phyloP scores from a whole-genome alignment of 1,284 basidiomycete species.

The Ustilago lituana region DNA sequence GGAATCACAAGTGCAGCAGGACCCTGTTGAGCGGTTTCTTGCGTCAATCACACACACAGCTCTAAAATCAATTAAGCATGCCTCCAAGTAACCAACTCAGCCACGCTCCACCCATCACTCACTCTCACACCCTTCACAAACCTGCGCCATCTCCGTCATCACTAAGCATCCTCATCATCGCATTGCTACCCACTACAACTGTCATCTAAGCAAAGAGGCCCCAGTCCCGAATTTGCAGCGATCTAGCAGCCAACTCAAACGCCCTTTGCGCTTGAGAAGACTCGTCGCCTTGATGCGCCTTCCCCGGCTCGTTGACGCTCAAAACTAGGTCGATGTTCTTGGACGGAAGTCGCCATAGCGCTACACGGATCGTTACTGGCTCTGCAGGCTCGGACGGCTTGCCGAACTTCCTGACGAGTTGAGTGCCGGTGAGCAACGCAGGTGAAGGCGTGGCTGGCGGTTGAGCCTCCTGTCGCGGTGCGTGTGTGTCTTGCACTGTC shows the following conservation, averaged over 20 bases:
- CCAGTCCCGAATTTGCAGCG: slow-evolving; percentile 37
- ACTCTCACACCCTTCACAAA: not conserved
- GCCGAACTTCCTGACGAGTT: slow-evolving; percentile 61
- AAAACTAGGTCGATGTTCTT: slow-evolving; percentile 63
- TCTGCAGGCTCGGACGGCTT: slow-evolving; percentile 43
- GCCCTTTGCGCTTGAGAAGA: slow-evolving; percentile 15
- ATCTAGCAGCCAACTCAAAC: slow-evolving; percentile 31
- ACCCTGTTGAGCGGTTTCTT: slow-evolving; percentile 9
- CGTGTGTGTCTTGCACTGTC: slow-evolving; percentile 70
- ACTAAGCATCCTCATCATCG: no score
- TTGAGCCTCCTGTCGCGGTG: slow-evolving; percentile 8
- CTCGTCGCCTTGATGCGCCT: not conserved
- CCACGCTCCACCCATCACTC: not conserved
- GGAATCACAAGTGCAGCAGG: slow-evolving; percentile 2
- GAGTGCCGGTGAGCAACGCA: slow-evolving; percentile 49
- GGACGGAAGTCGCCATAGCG: slow-evolving; percentile 58
- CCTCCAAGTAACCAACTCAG: no score
- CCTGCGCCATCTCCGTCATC: no score
- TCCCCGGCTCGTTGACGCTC: slow-evolving; percentile 59
- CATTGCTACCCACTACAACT: not conserved
- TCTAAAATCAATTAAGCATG: no score
- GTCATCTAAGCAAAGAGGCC: slow-evolving; percentile 26
- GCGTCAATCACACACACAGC: not conserved
- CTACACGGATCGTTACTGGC: slow-evolving; percentile 55
- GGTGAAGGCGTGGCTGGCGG: slow-evolving; percentile 44